Percentiles rank a stretch among this genome's conserved stretches.
Conservation (phyloP, 306 rosid genomes). For the Castanospermum australe region DNA sequence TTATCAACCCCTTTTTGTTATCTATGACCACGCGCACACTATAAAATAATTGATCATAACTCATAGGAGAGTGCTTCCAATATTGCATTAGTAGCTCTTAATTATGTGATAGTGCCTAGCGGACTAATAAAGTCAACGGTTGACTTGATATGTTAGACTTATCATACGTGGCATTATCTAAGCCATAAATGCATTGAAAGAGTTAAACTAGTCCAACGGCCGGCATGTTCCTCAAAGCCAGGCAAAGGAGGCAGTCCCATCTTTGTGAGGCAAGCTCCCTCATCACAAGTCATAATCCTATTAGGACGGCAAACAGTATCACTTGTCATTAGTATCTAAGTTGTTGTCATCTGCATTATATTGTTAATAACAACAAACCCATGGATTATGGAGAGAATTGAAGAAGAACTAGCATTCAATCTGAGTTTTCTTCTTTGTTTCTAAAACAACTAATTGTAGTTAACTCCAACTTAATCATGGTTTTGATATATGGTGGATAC, state of each 20-base stretch:
- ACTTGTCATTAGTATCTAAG: background rate
- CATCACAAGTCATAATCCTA: background rate
- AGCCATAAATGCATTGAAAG: conserved; percentile 10
- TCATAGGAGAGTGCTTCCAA: background rate
- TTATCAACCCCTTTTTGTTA: background rate
- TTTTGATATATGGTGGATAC: no score
- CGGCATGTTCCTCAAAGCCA: conserved; percentile 41
- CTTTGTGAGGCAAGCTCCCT: conserved; percentile 34
- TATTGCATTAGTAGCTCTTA: background rate
- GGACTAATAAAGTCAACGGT: conserved; percentile 26
- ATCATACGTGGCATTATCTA: conserved; percentile 6
- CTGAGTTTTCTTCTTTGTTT: background rate
- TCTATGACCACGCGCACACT: conserved; percentile 22
- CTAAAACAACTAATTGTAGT: no score
- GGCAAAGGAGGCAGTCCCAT: conserved; percentile 39
- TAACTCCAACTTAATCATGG: background rate
- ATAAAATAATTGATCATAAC: conserved; percentile 14
- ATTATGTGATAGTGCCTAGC: background rate
- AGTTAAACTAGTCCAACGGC: conserved; percentile 21
- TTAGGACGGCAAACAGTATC: conserved; percentile 31
- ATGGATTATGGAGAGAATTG: background rate
- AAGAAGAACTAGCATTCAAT: background rate
- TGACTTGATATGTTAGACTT: conserved; percentile 12
- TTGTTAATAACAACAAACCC: background rate
- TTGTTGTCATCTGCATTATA: conserved; percentile 5